These are phyloP conservation scores for Chrysoporthe austroafricana DNA, from an alignment of 2,329 filamentous ascomycete species.

Conservation along the genomic window DNA sequence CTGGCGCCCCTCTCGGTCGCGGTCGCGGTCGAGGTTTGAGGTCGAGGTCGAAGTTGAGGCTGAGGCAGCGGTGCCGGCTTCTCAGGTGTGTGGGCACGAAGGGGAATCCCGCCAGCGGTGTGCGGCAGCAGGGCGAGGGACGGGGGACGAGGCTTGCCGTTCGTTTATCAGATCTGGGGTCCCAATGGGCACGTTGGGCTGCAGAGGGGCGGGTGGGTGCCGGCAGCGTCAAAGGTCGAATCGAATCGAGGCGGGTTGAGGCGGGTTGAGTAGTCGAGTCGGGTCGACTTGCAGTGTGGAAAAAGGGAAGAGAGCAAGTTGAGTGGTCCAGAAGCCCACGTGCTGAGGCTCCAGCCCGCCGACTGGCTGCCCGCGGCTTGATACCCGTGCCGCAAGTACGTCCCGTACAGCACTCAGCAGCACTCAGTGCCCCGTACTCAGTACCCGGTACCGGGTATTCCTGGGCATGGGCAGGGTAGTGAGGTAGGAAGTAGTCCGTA, in stretches of 20 bases:
- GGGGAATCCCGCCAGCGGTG: background rate
- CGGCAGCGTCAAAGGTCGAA: background rate
- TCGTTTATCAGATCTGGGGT: background rate
- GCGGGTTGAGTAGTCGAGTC: background rate
- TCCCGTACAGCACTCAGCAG: too few species aligned
- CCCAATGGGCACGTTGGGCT: background rate
- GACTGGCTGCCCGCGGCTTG: slow-evolving; percentile 11
- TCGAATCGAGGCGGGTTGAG: too few species aligned
- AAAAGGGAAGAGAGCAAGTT: background rate
- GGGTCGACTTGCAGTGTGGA: background rate
- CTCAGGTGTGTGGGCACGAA: background rate
- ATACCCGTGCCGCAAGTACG: too few species aligned
- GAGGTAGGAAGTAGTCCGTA: too few species aligned
- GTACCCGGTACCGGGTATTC: too few species aligned
- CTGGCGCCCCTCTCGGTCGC: background rate
- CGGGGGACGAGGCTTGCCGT: too few species aligned
- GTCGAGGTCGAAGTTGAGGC: too few species aligned
- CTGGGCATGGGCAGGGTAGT: too few species aligned
- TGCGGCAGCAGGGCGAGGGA: background rate
- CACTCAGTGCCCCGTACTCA: too few species aligned
- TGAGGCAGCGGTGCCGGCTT: background rate
- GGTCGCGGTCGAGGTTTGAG: background rate
- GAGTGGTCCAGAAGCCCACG: slow-evolving; percentile 24
- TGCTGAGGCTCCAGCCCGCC: slow-evolving; percentile 23
- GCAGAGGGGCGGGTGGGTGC: too few species aligned